These are phyloP conservation scores for Picochlorum sp. DNA, from an alignment of 139 green algal genomes.

Conservation along the genomic window DNA sequence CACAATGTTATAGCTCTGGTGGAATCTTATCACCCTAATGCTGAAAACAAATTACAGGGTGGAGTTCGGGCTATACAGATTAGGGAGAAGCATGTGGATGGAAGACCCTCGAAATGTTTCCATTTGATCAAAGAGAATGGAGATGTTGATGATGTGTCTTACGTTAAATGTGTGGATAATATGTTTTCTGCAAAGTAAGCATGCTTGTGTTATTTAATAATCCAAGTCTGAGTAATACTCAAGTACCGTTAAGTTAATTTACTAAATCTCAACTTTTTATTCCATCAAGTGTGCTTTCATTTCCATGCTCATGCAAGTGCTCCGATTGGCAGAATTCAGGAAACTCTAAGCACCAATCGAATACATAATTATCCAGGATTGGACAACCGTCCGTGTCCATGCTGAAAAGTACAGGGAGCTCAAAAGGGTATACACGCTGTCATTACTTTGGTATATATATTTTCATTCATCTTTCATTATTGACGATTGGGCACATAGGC, in stretches of 20 bases:
- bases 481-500: no score
- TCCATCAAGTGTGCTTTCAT: no score
- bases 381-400: no score
- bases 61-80: slow-evolving; percentile 43
- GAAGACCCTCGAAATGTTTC: slow-evolving; percentile 31
- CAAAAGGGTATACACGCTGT: no score
- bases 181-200: slow-evolving; percentile 32
- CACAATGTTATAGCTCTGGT: slow-evolving; percentile 52
- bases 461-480: no score
- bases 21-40: slow-evolving; percentile 45
- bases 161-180: slow-evolving; percentile 51
- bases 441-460: no score
- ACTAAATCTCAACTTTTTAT: background rate
- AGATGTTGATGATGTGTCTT: slow-evolving; percentile 59
- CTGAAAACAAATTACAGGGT: slow-evolving; percentile 32
- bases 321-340: no score
- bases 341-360: no score
- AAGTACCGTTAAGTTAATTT: background rate
- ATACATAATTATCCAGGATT: no score
- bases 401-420: no score
- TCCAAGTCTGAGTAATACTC: background rate
- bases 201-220: background rate
- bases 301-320: no score
- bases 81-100: slow-evolving; percentile 7
- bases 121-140: slow-evolving; percentile 45